Evolutionary conservation across 2,329 filamentous ascomycete species (phyloP), one percentile per base, ranked within the genome.

Genomic region (Cytospora piceae): DNA sequence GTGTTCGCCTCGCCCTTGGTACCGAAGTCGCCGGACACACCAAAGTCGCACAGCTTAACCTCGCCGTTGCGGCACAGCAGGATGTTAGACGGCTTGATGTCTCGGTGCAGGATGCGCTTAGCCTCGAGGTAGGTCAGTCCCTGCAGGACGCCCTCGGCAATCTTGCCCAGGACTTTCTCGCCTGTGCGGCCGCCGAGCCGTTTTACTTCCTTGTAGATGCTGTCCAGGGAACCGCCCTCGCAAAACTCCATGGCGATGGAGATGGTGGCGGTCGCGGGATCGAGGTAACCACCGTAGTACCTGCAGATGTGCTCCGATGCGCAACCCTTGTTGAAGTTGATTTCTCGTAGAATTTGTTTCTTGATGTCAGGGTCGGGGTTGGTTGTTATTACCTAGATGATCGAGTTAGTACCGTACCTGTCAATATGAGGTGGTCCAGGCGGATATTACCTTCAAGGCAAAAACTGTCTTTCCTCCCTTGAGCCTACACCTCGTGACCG

Each of bases 211-310:
- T 92, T 92, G 82, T 99, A 99, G 70, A 99, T 95, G 75, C 92
- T 95, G 80, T 99, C 94, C 24, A 99, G 85, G 56, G 93, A 97
- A 61, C 95, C 95, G 65, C 95, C 95, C 78, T 98, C 95, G 76
- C 95, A 99, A 73, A 96, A 98, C 76, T 99, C 95, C 95, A 99
- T 99, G 65, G 93, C 94, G 74, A 99, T 99, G 57, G 93, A 97
- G 71, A 99, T 98, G 57, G 94, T 98, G 59, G 94, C 93, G 12
- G 93, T 96, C n/a, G 93, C 90, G 66, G 95, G 91, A 75, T 99
- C 94, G 76, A 96, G 92, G 76, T 98, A 99, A 51, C 94, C 94
- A 69, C 95, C 95, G 74, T 97, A 99, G 80, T 99, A 99, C 69
- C 91, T 89, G 79, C 95, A 99, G 73, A 99, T 99, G 77, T 98